These are phyloP conservation scores for Tylopilus sp. DNA, from an alignment of 768 basidiomycete genomes.

Conservation along the genomic window DNA sequence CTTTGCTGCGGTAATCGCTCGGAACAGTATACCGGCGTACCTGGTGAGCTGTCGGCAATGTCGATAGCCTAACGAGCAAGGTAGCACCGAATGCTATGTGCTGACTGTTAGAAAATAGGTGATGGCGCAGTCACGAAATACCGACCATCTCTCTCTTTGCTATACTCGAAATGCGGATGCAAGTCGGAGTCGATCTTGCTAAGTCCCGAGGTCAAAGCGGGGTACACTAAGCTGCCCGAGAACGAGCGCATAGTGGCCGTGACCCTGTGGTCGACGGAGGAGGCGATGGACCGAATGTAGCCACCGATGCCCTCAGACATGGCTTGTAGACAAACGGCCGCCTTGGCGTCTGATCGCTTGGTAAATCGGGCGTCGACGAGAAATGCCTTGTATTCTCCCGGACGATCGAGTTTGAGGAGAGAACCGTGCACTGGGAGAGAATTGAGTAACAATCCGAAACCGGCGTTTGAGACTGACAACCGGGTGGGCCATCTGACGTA, in stretches of 20 bases:
- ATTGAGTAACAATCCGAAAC: constrained; percentile 3
- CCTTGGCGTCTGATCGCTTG: constrained; percentile 64
- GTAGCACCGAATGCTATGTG: constrained; percentile 53
- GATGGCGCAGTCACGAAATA: neutral
- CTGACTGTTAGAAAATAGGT: neutral
- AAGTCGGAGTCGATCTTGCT: constrained; percentile 38
- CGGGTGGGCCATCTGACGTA: constrained; percentile 38
- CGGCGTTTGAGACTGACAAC: constrained; percentile 36
- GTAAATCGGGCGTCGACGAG: constrained; percentile 62
- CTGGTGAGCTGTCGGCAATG: constrained; percentile 31
- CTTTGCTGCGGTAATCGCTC: constrained; percentile 51
- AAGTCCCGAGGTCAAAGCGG: constrained; percentile 44
- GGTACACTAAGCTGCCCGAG: constrained; percentile 43
- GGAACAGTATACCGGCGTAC: constrained; percentile 44
- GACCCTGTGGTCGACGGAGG: constrained; percentile 43
- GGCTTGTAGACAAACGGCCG: constrained; percentile 62
- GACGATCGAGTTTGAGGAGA: constrained; percentile 55
- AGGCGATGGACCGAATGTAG: constrained; percentile 47
- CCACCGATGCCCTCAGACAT: constrained; percentile 59
- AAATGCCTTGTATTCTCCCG: constrained; percentile 50
- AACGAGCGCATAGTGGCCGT: constrained; percentile 43
- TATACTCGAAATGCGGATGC: constrained; percentile 39
- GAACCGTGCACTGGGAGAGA: constrained; percentile 52
- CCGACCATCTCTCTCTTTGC: constrained; percentile 51
- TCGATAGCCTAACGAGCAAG: constrained; percentile 40